Percentiles rank a stretch among this genome's conserved stretches.
Conservation (phyloP, 2,329 filamentous ascomycete genomes). For the Ascochyta lentis region DNA sequence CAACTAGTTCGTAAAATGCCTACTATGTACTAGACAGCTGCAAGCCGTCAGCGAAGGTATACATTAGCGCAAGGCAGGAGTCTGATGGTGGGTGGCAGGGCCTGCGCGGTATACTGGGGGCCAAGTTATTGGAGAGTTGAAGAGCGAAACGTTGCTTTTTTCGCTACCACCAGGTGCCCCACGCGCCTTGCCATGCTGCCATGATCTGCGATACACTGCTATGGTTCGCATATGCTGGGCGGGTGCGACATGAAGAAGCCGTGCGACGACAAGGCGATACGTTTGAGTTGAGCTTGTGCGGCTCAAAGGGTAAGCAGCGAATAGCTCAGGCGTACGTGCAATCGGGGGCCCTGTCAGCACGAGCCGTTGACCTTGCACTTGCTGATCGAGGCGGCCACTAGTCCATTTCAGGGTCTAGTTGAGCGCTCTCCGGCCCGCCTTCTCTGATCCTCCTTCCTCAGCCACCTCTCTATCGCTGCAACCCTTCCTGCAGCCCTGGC, state of each 20-base stretch:
- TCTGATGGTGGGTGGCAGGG: conserved; percentile 22
- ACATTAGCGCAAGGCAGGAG: conserved; percentile 19
- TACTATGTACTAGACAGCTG: conserved; percentile 23
- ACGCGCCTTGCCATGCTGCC: conserved; percentile 1
- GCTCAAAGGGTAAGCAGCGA: conserved; percentile 4
- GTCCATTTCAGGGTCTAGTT: neutral
- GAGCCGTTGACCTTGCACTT: conserved; percentile 2
- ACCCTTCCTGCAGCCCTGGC: conserved; percentile 14
- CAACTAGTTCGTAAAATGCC: conserved; percentile 35
- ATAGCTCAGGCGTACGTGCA: conserved; percentile 1
- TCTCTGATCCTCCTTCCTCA: conserved; percentile 16
- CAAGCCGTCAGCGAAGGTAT: conserved; percentile 22
- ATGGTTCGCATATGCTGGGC: neutral
- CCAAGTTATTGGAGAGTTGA: conserved; percentile 15
- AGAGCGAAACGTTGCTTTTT: neutral
- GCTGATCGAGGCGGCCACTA: conserved; percentile 10
- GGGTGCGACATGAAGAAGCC: neutral
- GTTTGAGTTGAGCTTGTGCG: neutral
- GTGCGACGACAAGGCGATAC: neutral
- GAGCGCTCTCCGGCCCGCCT: conserved; percentile 13
- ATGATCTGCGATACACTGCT: neutral
- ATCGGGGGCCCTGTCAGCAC: conserved; percentile 1
- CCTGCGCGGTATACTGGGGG: conserved; percentile 26
- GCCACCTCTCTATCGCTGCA: conserved; percentile 17
- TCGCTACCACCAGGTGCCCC: neutral